phyloP scores from a whole-genome alignment of 2,329 filamentous ascomycete genomes.

The Pyrenophora seminiperda region DNA sequence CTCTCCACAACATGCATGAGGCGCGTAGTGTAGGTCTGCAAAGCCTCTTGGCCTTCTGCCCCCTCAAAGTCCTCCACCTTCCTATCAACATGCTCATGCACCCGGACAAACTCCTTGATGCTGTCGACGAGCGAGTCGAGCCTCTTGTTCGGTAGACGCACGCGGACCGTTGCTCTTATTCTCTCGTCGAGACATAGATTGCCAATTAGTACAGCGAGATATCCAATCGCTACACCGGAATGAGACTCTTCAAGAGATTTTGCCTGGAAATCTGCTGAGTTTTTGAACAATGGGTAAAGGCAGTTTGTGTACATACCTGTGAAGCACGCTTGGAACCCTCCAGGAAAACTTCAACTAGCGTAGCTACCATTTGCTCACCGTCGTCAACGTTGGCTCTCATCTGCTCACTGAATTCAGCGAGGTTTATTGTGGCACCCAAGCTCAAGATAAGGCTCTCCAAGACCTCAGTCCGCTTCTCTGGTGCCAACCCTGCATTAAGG shows the following conservation, averaged over 20 bases:
- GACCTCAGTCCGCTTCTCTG: slow-evolving; percentile 58
- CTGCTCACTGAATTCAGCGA: slow-evolving; percentile 75
- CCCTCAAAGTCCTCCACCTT: slow-evolving; percentile 53
- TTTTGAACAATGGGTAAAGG: background rate
- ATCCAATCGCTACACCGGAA: slow-evolving; percentile 82
- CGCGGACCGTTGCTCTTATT: slow-evolving; percentile 52
- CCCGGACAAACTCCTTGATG: slow-evolving; percentile 65
- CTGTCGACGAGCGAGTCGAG: slow-evolving; percentile 60
- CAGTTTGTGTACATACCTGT: slow-evolving; percentile 62
- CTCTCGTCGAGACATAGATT: slow-evolving; percentile 70
- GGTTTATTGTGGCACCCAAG: slow-evolving; percentile 83
- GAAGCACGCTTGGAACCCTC: slow-evolving; percentile 67
- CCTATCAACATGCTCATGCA: slow-evolving; percentile 64
- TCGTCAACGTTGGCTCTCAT: slow-evolving; percentile 51
- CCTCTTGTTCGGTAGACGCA: slow-evolving; percentile 53
- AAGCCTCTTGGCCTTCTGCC: slow-evolving; percentile 54
- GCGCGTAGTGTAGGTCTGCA: slow-evolving; percentile 58
- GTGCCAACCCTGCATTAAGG: slow-evolving; percentile 39
- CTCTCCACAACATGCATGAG: slow-evolving; percentile 59
- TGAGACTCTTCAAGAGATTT: slow-evolving; percentile 70
- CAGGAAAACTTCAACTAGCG: slow-evolving; percentile 69
- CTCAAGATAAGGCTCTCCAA: slow-evolving; percentile 77
- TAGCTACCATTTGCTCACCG: slow-evolving; percentile 58
- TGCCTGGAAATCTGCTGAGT: slow-evolving; percentile 48
- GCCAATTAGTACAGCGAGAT: slow-evolving; percentile 81